Base-by-base conservation (phyloP, 1,139 yeast species). In the Saccharomyces hybrid region DNA sequence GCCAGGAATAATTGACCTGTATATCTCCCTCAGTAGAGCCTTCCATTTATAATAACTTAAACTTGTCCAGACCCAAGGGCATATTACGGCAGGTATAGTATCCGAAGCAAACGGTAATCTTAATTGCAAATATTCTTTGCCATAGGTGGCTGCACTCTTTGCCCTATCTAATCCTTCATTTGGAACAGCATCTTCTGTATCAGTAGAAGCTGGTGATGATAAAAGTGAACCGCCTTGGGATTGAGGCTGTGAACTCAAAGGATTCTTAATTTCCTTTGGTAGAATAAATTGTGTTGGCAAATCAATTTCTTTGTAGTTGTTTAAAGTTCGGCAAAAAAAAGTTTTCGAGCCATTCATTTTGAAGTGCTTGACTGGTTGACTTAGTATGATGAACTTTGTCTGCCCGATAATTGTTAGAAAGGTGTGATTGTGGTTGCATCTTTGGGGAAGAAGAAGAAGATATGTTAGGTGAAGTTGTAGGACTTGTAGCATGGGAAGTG, bases 61-160 rank as follows among this genome's bases (percentile, higher is more conserved):
- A 9, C 53, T 52, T 29, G 61, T 54, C 70, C 70, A 67, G 12
- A 68, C 48, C 58, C 66, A 61, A 0, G 71, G 71, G 38, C 67
- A 64, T 41, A 59, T 59, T 3, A 66, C 58, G 7, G 64, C 59
- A 2, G 71, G 71, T 2, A 67, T 55, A 3, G 65, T 59, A 51
- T 63, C 56, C 16, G 59, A 57, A 24, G 57, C 53, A 46, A 68
- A 64, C 2, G 71, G 71, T 42, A 68, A 54, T 38, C 55, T 56
- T 16, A 66, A 49, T 53, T 62, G 61, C 27, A 64, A 41, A 47
- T 56, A 59, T 48, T 64, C 65, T 49, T 56, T 60, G 19, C 58
- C 59, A 53, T 61, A 63, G 21, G 54, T 47, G 26, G 51, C 49
- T 8, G 61, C 60, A 19, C 54, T 60, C 32, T 50, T 61, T 31